Percentiles rank a stretch among this genome's conserved stretches.
phyloP scores from a whole-genome alignment of 768 basidiomycete species.

The Lentinula lateritia region DNA sequence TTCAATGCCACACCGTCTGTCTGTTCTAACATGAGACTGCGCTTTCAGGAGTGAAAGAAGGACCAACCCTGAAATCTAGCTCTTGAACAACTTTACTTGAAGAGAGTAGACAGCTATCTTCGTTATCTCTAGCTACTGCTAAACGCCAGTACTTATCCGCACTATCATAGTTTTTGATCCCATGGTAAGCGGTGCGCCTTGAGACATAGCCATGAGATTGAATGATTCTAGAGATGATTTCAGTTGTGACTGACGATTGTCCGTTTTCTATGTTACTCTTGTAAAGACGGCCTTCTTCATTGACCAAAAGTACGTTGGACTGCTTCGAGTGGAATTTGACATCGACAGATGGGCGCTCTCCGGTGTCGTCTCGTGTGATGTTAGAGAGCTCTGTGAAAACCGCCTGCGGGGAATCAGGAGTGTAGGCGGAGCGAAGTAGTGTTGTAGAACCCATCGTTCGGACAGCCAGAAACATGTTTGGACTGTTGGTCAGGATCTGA shows the following conservation, averaged over 20 bases:
- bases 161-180: slow-evolving; percentile 5
- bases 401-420: slow-evolving; percentile 7
- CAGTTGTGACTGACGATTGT: slow-evolving; percentile 31
- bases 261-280: slow-evolving; percentile 32
- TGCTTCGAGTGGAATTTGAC: slow-evolving; percentile 31
- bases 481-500: not conserved
- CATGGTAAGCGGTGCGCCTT: slow-evolving; percentile 14
- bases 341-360: slow-evolving; percentile 40
- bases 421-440: slow-evolving; percentile 27
- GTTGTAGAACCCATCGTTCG: slow-evolving; percentile 35
- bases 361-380: slow-evolving; percentile 35
- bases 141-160: slow-evolving; percentile 49
- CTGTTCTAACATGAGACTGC: slow-evolving; percentile 18
- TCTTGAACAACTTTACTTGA: slow-evolving; percentile 37
- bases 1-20: slow-evolving; percentile 17
- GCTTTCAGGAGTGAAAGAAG: not conserved
- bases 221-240: not conserved
- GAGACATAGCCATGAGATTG: slow-evolving; percentile 8
- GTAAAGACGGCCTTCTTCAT: slow-evolving; percentile 49
- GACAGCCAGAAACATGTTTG: slow-evolving; percentile 13
- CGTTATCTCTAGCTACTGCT: slow-evolving; percentile 23
- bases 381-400: slow-evolving; percentile 27
- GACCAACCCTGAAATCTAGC: slow-evolving; percentile 55
- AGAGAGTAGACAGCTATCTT: slow-evolving; percentile 38
- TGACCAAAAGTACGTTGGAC: slow-evolving; percentile 35